These are phyloP conservation scores for Eutrema salsugineum DNA, from an alignment of 441 rosid species.

Conservation along the genomic window DNA sequence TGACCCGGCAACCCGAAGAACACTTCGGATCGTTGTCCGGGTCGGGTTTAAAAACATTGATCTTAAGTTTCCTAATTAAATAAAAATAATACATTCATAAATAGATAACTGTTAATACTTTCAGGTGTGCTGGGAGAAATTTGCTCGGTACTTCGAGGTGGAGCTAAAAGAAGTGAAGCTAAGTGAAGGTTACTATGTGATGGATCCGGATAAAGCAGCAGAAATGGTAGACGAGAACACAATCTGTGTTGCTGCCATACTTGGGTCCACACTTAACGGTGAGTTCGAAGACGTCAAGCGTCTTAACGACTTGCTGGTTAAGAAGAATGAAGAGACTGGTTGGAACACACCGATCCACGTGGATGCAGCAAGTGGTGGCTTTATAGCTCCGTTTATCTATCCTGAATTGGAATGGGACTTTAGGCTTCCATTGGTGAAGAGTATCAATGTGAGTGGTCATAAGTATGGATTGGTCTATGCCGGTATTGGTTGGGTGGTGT, in stretches of 20 bases:
- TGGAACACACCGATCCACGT: slow-evolving; percentile 92
- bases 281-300: slow-evolving; percentile 88
- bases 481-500: slow-evolving; percentile 84
- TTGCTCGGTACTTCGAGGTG: slow-evolving; percentile 84
- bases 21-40: too few species aligned
- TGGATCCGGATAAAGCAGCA: slow-evolving; percentile 83
- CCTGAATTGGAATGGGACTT: slow-evolving; percentile 92
- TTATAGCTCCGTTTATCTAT: slow-evolving; percentile 75
- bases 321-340: slow-evolving; percentile 75
- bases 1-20: too few species aligned
- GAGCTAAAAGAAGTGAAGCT: slow-evolving; percentile 86
- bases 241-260: slow-evolving; percentile 78
- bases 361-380: slow-evolving; percentile 90
- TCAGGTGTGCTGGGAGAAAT: slow-evolving; percentile 89
- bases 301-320: slow-evolving; percentile 58
- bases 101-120: not conserved
- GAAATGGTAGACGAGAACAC: slow-evolving; percentile 93
- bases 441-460: slow-evolving; percentile 86
- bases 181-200: slow-evolving; percentile 75
- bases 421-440: slow-evolving; percentile 76
- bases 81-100: too few species aligned
- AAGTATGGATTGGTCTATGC: slow-evolving; percentile 89
- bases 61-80: too few species aligned
- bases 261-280: slow-evolving; percentile 83
- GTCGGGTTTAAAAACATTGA: too few species aligned